These are phyloP conservation scores for Trichoderma cornu-damae DNA, from an alignment of 2,329 filamentous ascomycete species.

Conservation along the genomic window DNA sequence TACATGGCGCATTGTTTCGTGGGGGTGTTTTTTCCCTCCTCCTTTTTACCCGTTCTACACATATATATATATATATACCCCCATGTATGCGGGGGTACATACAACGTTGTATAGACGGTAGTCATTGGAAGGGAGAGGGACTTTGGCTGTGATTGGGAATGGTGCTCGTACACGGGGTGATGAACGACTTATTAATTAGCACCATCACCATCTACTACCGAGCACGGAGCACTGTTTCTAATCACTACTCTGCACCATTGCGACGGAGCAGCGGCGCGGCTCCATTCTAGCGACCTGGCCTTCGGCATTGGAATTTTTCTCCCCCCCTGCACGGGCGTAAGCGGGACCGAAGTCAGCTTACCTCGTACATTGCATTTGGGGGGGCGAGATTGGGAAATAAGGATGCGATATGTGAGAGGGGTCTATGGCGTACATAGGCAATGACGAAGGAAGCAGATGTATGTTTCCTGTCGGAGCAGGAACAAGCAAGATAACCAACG, in stretches of 20 bases:
- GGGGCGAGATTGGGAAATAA: background rate
- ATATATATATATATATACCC: slow-evolving; percentile 4
- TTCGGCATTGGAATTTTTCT: background rate
- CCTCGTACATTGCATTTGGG: background rate
- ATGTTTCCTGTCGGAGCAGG: background rate
- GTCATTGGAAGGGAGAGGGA: background rate
- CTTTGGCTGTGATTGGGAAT: background rate
- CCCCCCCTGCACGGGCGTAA: background rate
- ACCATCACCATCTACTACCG: background rate
- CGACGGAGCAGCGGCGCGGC: background rate
- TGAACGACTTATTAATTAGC: background rate
- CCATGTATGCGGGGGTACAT: background rate
- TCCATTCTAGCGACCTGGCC: background rate
- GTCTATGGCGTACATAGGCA: background rate
- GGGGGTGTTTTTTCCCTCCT: background rate
- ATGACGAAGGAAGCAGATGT: background rate
- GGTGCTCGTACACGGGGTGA: background rate
- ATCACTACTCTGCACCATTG: background rate
- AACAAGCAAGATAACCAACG: background rate
- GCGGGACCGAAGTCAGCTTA: slow-evolving; percentile 13
- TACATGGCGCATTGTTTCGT: background rate
- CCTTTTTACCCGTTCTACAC: background rate
- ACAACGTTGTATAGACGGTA: slow-evolving; percentile 9
- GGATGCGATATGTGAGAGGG: background rate
- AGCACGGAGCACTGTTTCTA: background rate